These are phyloP conservation scores for Diaporthe sp. DNA, from an alignment of 2,329 filamentous ascomycete species.

Conservation along the genomic window DNA sequence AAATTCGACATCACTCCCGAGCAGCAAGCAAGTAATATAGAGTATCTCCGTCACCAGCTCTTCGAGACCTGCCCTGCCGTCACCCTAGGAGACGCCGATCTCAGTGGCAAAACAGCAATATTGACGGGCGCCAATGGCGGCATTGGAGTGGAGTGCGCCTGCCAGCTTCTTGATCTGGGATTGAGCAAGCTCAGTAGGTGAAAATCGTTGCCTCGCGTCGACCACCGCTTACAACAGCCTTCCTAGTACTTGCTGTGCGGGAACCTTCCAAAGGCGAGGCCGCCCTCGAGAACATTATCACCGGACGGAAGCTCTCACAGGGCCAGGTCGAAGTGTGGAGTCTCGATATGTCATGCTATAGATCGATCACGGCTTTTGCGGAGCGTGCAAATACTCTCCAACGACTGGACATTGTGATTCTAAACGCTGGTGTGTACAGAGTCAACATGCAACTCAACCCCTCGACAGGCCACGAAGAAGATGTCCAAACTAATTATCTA, in stretches of 20 bases:
- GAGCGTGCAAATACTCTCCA: background rate
- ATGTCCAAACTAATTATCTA: constrained; percentile 30
- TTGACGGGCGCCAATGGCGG: constrained; percentile 56
- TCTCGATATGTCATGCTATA: constrained; percentile 54
- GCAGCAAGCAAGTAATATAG: background rate
- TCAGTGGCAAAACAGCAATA: constrained; percentile 51
- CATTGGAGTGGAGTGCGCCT: constrained; percentile 53
- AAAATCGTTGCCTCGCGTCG: background rate
- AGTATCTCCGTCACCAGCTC: constrained; percentile 3
- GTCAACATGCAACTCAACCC: background rate
- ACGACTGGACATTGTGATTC: constrained; percentile 1
- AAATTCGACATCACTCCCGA: background rate
- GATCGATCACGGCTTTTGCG: constrained; percentile 44
- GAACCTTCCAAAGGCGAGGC: constrained; percentile 44
- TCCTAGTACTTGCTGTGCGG: constrained; percentile 51
- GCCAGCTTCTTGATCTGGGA: constrained; percentile 51
- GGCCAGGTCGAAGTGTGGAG: constrained; percentile 53
- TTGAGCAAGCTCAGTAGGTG: constrained; percentile 48
- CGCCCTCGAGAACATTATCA: constrained; percentile 29
- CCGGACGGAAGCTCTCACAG: constrained; percentile 42
- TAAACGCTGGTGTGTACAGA: constrained; percentile 27
- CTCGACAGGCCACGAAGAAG: constrained; percentile 31
- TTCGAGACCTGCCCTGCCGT: constrained; percentile 11
- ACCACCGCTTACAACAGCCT: background rate
- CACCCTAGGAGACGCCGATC: constrained; percentile 25